Base-by-base conservation (phyloP, 148 eudicot genomes). In the Camellia japonica region DNA sequence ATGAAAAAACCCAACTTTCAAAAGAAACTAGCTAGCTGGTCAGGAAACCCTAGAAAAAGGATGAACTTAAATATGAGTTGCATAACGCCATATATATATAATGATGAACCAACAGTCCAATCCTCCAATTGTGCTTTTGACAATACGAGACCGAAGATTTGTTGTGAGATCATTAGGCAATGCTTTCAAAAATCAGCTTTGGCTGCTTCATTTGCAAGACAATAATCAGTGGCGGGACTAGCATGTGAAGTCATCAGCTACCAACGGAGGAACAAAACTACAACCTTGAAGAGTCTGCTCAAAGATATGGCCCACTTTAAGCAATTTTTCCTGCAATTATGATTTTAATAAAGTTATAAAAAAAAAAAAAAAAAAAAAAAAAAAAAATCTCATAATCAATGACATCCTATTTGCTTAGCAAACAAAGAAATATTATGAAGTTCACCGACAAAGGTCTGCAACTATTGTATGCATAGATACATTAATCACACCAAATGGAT, bases 261-360 rank as follows among this genome's bases (percentile, higher is more conserved):
- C 90, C 77, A 91, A 78, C 44, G 99, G 97, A 79, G 99, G 99
- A 59, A 96, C 77, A 73, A 94, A 94, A 74, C 74, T 86, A 81
- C 80, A 87, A 30, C 88, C 91, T 85, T 87, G 81, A 71, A 96
- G 93, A 42, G 98, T 96, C 83, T 96, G 99, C 90, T 96, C 99
- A 80, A 96, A 96, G 63, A 96, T 86, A 75, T 96, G 99, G 20
- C 99, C 99, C 47, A 94, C 90, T 85, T 87, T 92, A 14, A 96
- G 92, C 81, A 96, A 73, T 79, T 83, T 92, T 61, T 85, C 99
- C 99, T 96, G 91, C 88, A 84, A 79, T 80, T 59, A 20, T 15
- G 60, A 71, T 56, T 55, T 23, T 6, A 54, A 51, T 3, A 54
- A 74, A 46, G 10, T 44, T 30, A 5, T 12, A 8, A 41, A 68